Evolutionary conservation across 1,139 yeast genomes (phyloP).

Genomic region (Saccharomycopsis hybrid): DNA sequence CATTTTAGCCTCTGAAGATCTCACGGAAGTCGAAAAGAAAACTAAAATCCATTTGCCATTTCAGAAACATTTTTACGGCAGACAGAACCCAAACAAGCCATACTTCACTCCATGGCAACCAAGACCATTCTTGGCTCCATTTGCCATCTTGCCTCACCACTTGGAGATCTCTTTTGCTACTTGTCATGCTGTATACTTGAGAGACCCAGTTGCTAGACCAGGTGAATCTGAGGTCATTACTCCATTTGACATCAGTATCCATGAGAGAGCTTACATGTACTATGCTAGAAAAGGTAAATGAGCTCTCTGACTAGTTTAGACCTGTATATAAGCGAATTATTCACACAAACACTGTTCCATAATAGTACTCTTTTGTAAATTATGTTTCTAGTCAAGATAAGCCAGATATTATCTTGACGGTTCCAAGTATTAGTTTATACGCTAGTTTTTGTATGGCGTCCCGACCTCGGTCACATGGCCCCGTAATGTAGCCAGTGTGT

Average conservation of each 20-base stretch:
- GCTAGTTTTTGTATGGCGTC: too few relatives aligned
- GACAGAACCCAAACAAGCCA: slow-evolving; percentile 66
- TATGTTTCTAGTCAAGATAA: too few relatives aligned
- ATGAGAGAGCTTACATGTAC: slow-evolving; percentile 94
- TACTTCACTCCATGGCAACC: slow-evolving; percentile 97
- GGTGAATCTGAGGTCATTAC: slow-evolving; percentile 94
- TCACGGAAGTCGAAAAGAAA: slow-evolving; percentile 5
- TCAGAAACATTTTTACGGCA: slow-evolving; percentile 75
- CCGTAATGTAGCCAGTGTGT: too few relatives aligned
- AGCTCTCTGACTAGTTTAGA: slow-evolving; percentile 5
- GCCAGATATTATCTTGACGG: too few relatives aligned
- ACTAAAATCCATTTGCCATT: slow-evolving; percentile 52
- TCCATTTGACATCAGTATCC: slow-evolving; percentile 78
- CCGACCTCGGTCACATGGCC: too few relatives aligned
- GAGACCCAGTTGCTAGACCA: slow-evolving; percentile 97
- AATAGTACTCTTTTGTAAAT: too few relatives aligned
- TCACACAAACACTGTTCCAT: too few relatives aligned
- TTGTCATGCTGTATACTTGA: slow-evolving; percentile 89
- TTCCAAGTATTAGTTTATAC: too few relatives aligned
- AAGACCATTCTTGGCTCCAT: slow-evolving; percentile 87
- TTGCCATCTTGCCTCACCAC: slow-evolving; percentile 88
- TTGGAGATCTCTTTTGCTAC: slow-evolving; percentile 84
- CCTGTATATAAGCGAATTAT: too few relatives aligned
- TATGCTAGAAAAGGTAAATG: slow-evolving; percentile 75
- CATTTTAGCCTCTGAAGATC: slow-evolving; percentile 18